Evolutionary conservation across 768 basidiomycete genomes (phyloP).

Genomic region (Suillus clintonianus): DNA sequence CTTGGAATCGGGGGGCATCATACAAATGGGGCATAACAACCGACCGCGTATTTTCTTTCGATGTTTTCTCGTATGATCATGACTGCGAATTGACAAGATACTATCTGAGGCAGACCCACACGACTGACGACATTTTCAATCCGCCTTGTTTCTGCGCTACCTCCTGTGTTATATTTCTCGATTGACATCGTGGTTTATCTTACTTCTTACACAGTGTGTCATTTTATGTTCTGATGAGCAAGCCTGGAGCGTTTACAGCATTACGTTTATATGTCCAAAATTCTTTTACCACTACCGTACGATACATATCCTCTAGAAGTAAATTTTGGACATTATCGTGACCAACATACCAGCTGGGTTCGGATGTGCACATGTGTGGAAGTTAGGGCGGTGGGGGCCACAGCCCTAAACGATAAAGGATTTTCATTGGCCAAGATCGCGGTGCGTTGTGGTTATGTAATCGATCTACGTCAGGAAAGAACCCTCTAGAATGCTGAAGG

Average conservation of each 20-base stretch:
- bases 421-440: no score
- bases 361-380: no score
- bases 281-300: constrained; percentile 22
- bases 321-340: constrained; percentile 14
- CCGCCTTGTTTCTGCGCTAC: constrained; percentile 20
- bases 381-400: neutral
- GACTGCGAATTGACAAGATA: constrained; percentile 24
- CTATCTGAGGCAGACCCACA: constrained; percentile 19
- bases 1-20: constrained; percentile 29
- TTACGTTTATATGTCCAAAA: constrained; percentile 20
- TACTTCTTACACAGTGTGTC: constrained; percentile 3
- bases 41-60: constrained; percentile 15
- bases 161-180: constrained; percentile 14
- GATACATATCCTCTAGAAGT: constrained; percentile 28
- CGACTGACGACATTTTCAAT: constrained; percentile 29
- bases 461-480: constrained; percentile 31
- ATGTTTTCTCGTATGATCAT: constrained; percentile 17
- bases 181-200: constrained; percentile 15
- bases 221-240: neutral
- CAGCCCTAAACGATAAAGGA: no score
- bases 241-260: constrained; percentile 28
- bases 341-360: constrained; percentile 13
- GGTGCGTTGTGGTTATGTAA: constrained; percentile 38
- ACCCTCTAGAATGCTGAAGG: constrained; percentile 34
- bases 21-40: constrained; percentile 28